These are phyloP conservation scores for Immersiporthe knoxdaviesiana DNA, from an alignment of 2,329 filamentous ascomycete species.

Conservation along the genomic window DNA sequence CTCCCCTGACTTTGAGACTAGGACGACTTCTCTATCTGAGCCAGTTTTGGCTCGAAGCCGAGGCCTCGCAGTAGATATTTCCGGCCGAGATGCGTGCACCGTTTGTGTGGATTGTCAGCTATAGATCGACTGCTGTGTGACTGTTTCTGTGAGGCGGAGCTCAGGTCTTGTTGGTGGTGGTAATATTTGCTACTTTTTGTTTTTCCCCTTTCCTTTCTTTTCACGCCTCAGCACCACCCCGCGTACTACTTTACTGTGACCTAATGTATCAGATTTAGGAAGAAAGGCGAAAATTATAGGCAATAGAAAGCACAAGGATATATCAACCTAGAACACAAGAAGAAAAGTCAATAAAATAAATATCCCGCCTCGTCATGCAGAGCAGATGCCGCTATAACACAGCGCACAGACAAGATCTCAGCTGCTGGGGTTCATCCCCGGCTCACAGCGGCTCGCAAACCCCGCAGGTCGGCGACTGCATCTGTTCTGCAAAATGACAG, in stretches of 20 bases:
- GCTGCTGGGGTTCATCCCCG: not conserved
- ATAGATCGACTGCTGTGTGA: not conserved
- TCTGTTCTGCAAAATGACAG: not conserved
- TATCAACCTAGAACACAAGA: no score
- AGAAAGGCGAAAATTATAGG: not conserved
- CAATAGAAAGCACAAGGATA: no score
- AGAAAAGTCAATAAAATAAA: not conserved
- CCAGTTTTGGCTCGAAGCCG: not conserved
- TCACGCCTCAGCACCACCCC: not conserved
- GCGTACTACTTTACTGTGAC: not conserved
- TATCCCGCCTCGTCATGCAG: not conserved
- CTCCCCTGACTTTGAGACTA: not conserved
- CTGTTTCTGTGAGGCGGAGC: not conserved
- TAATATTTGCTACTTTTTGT: not conserved
- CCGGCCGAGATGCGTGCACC: not conserved
- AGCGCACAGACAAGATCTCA: slow-evolving; percentile 3
- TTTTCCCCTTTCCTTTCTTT: not conserved
- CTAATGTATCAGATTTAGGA: not conserved
- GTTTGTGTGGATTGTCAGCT: not conserved
- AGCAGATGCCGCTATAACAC: not conserved
- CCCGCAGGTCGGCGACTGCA: slow-evolving; percentile 5
- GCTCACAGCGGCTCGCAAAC: not conserved
- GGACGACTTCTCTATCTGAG: not conserved
- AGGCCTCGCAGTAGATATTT: not conserved
- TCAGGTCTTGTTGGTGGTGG: not conserved